Evolutionary conservation across 2,329 filamentous ascomycete genomes (phyloP), one percentile per base, ranked within the genome.

Genomic region (Fusarium musae): DNA sequence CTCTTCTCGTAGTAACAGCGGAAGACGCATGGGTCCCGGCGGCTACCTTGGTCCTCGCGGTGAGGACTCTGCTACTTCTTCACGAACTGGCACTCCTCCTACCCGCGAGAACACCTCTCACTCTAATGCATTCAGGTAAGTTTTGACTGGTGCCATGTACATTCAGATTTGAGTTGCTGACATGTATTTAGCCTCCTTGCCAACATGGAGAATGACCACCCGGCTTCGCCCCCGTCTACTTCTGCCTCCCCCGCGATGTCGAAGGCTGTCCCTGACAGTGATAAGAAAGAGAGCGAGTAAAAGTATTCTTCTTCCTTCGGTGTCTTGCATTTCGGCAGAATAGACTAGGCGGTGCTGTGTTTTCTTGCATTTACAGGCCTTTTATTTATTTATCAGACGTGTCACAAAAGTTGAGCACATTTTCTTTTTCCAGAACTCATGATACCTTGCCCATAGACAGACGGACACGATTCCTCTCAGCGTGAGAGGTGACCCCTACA

Each of bases 81-180:
- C 95, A 68, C 92, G 96, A 76, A 97, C 94, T 63, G 94, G 93
- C 78, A 98, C 96, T 54, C 95, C 95, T 62, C 93, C 95, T 50
- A 89, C 88, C 26, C 83, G 85, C 61, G 84, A 86, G 70, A 81
- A 78, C 65, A 88, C 89, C 59, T 92, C 90, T 67, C 93, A 93
- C 79, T 90, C 92, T 76, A 99, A 99, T 87, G 92, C 95, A 77
- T 99, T 97, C 86, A 96, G 94, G 95, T 98, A 90, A 88, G 92
- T 23, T 74, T 42, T 42, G 12, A 15, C 30, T 10, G 19, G 15
- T 19, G 26, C 23, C 13, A 23, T 30, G 2, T 40, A 39, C 21
- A 43, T 19, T 19, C 19, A 21, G 28, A 34, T 19, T 26, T 16
- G 30, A 30, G 19, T 26, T 17, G 12, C 62, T 72, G 61, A 72